Evolutionary conservation across 352 stramenopile species (phyloP).

Genomic region (Pythium brassicae): DNA sequence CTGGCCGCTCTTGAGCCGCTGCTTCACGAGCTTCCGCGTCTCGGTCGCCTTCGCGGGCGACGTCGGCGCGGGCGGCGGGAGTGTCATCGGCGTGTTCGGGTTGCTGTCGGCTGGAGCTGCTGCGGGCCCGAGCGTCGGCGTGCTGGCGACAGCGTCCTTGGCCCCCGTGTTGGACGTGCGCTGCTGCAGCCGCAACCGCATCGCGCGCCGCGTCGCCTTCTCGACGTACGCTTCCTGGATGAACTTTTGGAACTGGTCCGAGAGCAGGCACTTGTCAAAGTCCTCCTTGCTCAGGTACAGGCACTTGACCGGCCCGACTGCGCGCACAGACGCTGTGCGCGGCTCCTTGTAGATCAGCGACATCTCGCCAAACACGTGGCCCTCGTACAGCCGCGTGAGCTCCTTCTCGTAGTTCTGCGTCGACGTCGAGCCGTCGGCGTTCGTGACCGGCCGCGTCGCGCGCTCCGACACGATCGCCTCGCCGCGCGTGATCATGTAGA

Average conservation of each 20-base stretch:
- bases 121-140: constrained; percentile 6
- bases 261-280: constrained; percentile 83
- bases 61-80: constrained; percentile 37
- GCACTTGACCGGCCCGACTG: constrained; percentile 77
- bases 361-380: constrained; percentile 88
- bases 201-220: constrained; percentile 76
- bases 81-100: constrained; percentile 20
- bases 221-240: constrained; percentile 86
- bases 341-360: constrained; percentile 86
- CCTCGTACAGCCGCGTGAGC: constrained; percentile 80
- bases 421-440: constrained; percentile 4
- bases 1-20: constrained; percentile 78
- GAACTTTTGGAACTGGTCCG: constrained; percentile 81
- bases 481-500: constrained; percentile 89
- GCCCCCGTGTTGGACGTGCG: constrained; percentile 24
- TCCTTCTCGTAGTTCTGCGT: constrained; percentile 65
- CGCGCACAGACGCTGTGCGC: constrained; percentile 76
- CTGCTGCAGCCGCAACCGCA: constrained; percentile 73
- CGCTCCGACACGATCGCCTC: constrained; percentile 81
- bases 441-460: constrained; percentile 20
- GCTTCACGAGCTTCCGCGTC: constrained; percentile 78
- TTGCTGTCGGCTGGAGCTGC: constrained; percentile 15
- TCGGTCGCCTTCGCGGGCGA: constrained; percentile 66
- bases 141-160: constrained; percentile 10
- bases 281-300: constrained; percentile 85